Base-by-base conservation (phyloP, 495 filamentous ascomycete species). In the Saxophila tyrrhenica region DNA sequence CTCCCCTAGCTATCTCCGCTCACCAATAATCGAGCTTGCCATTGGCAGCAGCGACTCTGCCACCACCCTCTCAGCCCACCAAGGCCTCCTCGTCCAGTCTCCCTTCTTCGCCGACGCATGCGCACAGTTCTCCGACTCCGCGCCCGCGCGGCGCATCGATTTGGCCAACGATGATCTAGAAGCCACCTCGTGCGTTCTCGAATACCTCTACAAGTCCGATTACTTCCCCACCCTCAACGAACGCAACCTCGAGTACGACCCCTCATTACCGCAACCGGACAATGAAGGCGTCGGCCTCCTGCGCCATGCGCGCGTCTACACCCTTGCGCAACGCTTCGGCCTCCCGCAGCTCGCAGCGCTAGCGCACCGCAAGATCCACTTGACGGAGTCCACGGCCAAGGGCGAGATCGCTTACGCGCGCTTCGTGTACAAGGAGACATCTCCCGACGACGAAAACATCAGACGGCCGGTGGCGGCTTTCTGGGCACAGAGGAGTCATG, bases 191-290 rank as follows among this genome's bases (percentile, higher is more conserved):
- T 89, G 81, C 70, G 89, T 94, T 63, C 79, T 97, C 61, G 85
- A 95, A 71, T 97, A 84, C 70, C 80, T 94, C 25, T 97, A 97
- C 70, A 94, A 87, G 1, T 80, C 79, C 67, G 87, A 97, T 66
- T 95, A 95, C 75, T 88, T 87, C 66, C 84, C 87, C 2, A 72
- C 44, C 38, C 55, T 63, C n/a, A 77, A 42, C 69, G 76, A 50
- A 56, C 64, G 3, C 17, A 72, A 70, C 20, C 70, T 86, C 1
- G 79, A 86, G 59, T 65, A 66, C 43, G 80, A 84, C 60, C 73
- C 82, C 0, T 67, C 74, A 32, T 63, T 76, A 21, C 81, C 80
- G 2, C 65, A 65, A 3, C 72, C 83, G 20, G 88, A 94, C 69
- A 72, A 84, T 50, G 79, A 75, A 32, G 89, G 87, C 45, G 75